Conservation (phyloP, 768 basidiomycete genomes). For the Boletus rufocinnamomeus region DNA sequence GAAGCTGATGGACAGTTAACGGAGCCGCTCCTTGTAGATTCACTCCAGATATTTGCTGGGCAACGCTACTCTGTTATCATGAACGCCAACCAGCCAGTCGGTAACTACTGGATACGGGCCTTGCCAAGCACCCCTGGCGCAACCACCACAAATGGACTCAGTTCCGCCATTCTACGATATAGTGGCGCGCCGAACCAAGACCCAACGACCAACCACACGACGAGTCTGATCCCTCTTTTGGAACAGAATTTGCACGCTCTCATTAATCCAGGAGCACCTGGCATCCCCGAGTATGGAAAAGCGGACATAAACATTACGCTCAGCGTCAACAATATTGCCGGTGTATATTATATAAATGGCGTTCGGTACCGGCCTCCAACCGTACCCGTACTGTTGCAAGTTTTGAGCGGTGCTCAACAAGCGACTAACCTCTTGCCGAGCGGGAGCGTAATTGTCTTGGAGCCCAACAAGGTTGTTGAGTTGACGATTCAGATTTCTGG, state of each 20-base stretch:
- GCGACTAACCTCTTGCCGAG: conserved; percentile 31
- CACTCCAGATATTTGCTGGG: conserved; percentile 34
- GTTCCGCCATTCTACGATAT: conserved; percentile 58
- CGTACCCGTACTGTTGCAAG: conserved; percentile 47
- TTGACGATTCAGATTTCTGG: conserved; percentile 17
- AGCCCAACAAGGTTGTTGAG: conserved; percentile 33
- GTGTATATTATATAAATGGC: conserved; percentile 19
- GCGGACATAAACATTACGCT: conserved; percentile 43
- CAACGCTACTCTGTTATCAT: conserved; percentile 48
- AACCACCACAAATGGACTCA: conserved; percentile 42
- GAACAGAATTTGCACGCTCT: conserved; percentile 34
- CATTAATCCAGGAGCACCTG: conserved; percentile 38
- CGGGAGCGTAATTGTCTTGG: conserved; percentile 26
- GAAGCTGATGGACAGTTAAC: conserved; percentile 52
- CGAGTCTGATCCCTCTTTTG: conserved; percentile 27
- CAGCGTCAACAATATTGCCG: conserved; percentile 4
- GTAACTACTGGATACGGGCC: conserved; percentile 59
- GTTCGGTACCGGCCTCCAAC: conserved; percentile 30
- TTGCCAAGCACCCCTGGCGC: conserved; percentile 27
- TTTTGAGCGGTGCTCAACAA: conserved; percentile 41
- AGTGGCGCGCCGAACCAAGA: conserved; percentile 40
- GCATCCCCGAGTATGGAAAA: conserved; percentile 37
- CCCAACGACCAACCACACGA: conserved; percentile 40
- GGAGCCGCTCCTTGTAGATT: conserved; percentile 44
- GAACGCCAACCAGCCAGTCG: conserved; percentile 44